Base-by-base conservation (phyloP, 2,329 filamentous ascomycete genomes). In the Lachnellula occidentalis region DNA sequence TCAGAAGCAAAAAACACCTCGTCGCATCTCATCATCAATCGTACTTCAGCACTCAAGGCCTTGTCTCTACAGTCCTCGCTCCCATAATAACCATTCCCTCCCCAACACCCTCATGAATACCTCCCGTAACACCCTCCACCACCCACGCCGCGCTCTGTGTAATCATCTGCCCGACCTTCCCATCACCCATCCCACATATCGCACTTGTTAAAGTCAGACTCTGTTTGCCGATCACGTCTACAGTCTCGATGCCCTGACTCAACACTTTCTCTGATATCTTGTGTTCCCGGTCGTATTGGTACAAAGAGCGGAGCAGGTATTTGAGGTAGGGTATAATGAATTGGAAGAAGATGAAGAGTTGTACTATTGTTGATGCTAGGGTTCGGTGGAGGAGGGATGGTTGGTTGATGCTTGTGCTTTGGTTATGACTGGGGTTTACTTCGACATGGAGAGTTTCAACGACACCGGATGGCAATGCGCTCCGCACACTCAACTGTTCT, bases 281-380 rank as follows among this genome's bases (percentile, higher is more conserved):
- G 69, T 90, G 81, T 60, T 82, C 77, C 15, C 83, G 78, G 66
- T 91, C 87, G 58, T 85, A 85, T 48, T 77, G 73, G 58, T 83
- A 85, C 15, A 78, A 74, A 15, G 77, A 70, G 15, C 74, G 73
- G 14, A 85, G 61, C 12, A 86, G 67, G 4, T 78, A 63, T 58
- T 80, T 76, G 34, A 84, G 64, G 63, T 86, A 86, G 1, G 86
- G 84, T 11, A 86, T 67, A 15, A 87, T 58, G 47, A 87, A 75
- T 51, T 85, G 80, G 24, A 82, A 54, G 7, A 85, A 60, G 5
- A 88, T 67, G 60, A 88, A 82, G 1, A 83, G 52, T 34, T 81
- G 76, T 46, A 86, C 70, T 7, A 87, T 81, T 2, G 73, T 66
- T 17, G 74, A 73, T 5, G 83, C 82, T 0, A 85, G 76, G 3